Evolutionary conservation across 371 early-diverging fungal genomes (phyloP), one percentile per base, ranked within the genome.

Genomic region (Haplosporangium sp.): DNA sequence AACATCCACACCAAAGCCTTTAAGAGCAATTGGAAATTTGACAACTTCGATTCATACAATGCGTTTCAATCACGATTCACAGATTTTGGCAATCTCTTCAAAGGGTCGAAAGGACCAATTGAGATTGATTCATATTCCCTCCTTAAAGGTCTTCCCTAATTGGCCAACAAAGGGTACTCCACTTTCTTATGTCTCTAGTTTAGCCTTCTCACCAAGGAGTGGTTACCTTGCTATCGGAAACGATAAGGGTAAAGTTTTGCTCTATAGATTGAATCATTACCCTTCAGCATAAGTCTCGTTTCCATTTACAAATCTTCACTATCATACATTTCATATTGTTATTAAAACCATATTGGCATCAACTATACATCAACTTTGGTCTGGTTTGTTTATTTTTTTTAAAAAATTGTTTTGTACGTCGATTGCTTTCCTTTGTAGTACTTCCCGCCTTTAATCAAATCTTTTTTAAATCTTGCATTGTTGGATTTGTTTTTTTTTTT

Each of bases 181-280:
- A 13, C 85, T 97, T 40, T 88, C 93, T 40, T 88, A 93, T 74
- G 94, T 96, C 44, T 86, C 90, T 50, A 77, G 85, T 58, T 77
- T 94, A 35, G 91, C 88, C 56, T 97, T 97, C 76, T 96, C 96
- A 15, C 96, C 96, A 19, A 87, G 92, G 66, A 94, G 96, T 58
- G 96, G 96, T 10, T 96, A 94, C 69, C 71, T 97, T 65, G 95
- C 96, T 15, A 87, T 96, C 59, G 96, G 97, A 40, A 97, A 97
- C 81, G 92, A 90, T 69, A 92, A 89, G 70, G 98, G 98, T 39
- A 89, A 89, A 64, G 96, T 93, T 8, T 77, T 95, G 75, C 87
- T 98, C 48, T 97, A 95, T 77, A 85, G 93, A 42, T 75, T 97
- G 42, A 89, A 89, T 44, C 90, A 93, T 78, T 94, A 92, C 69